A percentile compares a stretch with the other conserved stretches of the same genome.
Conservation (phyloP, 768 basidiomycete species). For the Tulasnella sp. region DNA sequence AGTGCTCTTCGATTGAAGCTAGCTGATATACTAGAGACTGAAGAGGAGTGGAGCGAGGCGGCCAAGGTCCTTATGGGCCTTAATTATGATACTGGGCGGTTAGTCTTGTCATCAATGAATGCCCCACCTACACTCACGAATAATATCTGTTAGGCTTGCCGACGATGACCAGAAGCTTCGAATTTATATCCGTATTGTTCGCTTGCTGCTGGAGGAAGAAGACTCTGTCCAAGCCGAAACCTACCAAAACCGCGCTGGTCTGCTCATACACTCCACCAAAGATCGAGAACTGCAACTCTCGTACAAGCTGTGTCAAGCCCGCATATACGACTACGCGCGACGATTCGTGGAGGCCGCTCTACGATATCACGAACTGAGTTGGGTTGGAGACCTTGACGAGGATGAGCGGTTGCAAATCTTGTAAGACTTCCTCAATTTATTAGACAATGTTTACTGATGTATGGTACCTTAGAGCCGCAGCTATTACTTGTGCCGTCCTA, state of each 20-base stretch:
- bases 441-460: neutral
- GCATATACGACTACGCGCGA: constrained; percentile 84
- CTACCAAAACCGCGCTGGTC: constrained; percentile 91
- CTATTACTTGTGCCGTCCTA: constrained; percentile 91
- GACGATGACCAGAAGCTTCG: constrained; percentile 78
- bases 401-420: constrained; percentile 85
- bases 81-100: constrained; percentile 85
- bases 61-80: constrained; percentile 88
- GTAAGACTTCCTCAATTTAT: constrained; percentile 37
- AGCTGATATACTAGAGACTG: constrained; percentile 78
- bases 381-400: constrained; percentile 83
- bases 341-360: constrained; percentile 92
- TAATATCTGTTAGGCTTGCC: constrained; percentile 17
- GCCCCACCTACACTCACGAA: neutral
- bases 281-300: constrained; percentile 72
- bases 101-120: constrained; percentile 19
- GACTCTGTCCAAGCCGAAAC: constrained; percentile 97
- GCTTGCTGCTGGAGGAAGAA: constrained; percentile 89
- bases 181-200: constrained; percentile 88
- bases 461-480: constrained; percentile 50
- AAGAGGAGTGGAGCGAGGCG: constrained; percentile 91
- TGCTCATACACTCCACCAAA: constrained; percentile 68
- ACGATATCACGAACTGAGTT: constrained; percentile 90
- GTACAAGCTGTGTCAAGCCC: constrained; percentile 89
- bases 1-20: constrained; percentile 76